Base-by-base conservation (phyloP, 352 stramenopile genomes). In the Phytophthora aleatoria region DNA sequence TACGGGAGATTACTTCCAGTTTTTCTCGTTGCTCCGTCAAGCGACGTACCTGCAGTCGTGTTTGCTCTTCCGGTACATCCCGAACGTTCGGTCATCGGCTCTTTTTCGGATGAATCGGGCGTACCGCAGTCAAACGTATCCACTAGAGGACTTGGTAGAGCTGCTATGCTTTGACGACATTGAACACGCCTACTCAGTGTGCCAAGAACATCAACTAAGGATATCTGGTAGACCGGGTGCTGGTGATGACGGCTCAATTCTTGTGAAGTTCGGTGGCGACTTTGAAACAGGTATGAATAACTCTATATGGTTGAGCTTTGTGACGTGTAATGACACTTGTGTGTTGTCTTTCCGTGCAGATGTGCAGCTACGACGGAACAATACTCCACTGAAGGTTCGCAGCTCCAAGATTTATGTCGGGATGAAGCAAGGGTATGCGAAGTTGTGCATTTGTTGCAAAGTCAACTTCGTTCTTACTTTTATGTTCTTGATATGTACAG, bases 1-100 rank as follows among this genome's bases (percentile, higher is more conserved):
- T 42, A 95, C 87, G 10, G 77, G 87, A 15, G 83, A 96, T 61
- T 96, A 95, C 56, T 86, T 81, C 56, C 64, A 80, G 64, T 96
- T 96, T 61, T 96, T 95, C 69, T 80, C 69, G 36, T 71, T 95
- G 26, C 66, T 96, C 16, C 83, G 76, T 0, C 50, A 88, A 59
- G 83, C 85, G 5, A 94, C 87, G 15, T 94, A 91, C 39, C 64
- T 96, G 53, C 88, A 96, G 61, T 79, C 87, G 26, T 96, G 88
- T 61, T 63, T 96, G 27, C 52, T 96, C 11, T 94, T 94, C 45
- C 75, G 84, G 13, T 96, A 94, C 54, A 80, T 95, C 51, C 75
- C 84, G 12, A 91, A 77, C 42, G 83, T 91, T 47, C 82, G 88
- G 3, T 95, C 87, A 5, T 71, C 72, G 5, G 80, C 83, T 33